These are phyloP conservation scores for Boletus nobilissimus DNA, from an alignment of 1,284 basidiomycete genomes.

Conservation along the genomic window DNA sequence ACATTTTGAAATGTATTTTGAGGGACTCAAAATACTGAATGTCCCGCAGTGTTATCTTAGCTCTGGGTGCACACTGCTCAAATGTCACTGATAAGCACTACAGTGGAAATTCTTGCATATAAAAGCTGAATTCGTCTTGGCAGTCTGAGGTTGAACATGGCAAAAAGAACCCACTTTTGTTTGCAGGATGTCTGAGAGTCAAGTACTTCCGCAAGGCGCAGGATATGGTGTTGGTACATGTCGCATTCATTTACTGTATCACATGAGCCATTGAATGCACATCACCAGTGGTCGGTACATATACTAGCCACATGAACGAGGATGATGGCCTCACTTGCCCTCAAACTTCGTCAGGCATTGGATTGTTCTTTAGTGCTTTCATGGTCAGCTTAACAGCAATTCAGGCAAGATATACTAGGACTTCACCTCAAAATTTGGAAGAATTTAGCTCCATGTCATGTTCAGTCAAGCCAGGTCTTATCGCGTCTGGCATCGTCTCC, in stretches of 20 bases:
- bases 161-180: neutral
- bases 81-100: conserved; percentile 35
- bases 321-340: neutral
- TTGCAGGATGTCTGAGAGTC: conserved; percentile 39
- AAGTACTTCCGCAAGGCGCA: conserved; percentile 70
- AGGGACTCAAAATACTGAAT: too few relatives aligned
- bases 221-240: conserved; percentile 85
- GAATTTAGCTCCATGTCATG: conserved; percentile 88
- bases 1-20: too few relatives aligned
- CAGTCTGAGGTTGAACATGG: conserved; percentile 13
- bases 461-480: conserved; percentile 88
- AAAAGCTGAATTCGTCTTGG: neutral
- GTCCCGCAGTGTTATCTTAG: neutral
- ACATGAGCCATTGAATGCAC: neutral
- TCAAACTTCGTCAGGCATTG: conserved; percentile 68
- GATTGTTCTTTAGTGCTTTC: conserved; percentile 82
- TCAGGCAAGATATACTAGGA: conserved; percentile 78
- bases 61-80: neutral
- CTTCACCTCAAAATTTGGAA: conserved; percentile 75
- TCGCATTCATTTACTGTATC: neutral
- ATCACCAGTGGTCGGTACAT: conserved; percentile 59
- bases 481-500: conserved; percentile 89
- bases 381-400: conserved; percentile 78
- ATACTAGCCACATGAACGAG: neutral
- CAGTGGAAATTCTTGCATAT: conserved; percentile 5